Percentiles rank a stretch among this genome's conserved stretches.
phyloP scores from a whole-genome alignment of 2,329 filamentous ascomycete genomes.

The Paraphoma chrysanthemicola region DNA sequence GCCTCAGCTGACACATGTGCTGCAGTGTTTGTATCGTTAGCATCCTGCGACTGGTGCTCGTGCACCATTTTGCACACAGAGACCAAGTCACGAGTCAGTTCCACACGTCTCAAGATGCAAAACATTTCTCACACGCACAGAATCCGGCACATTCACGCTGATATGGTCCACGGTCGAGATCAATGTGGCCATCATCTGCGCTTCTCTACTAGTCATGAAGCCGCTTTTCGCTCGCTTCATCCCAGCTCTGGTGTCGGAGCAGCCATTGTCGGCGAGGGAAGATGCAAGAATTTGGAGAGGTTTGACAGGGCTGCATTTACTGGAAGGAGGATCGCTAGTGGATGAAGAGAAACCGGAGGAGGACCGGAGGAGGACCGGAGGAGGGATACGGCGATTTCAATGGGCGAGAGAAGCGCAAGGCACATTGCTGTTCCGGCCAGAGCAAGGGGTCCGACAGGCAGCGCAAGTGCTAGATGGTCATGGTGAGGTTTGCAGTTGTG shows the following conservation, averaged over 20 bases:
- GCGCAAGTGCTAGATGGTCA: neutral
- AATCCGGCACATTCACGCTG: constrained; percentile 49
- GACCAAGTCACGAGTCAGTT: constrained; percentile 33
- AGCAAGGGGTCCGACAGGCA: neutral
- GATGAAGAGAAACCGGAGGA: constrained; percentile 13
- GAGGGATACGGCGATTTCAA: constrained; percentile 14
- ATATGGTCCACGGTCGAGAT: constrained; percentile 52
- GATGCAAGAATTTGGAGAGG: constrained; percentile 15
- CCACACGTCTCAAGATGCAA: neutral
- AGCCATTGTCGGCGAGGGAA: constrained; percentile 20
- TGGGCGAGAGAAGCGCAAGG: neutral
- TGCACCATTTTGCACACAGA: constrained; percentile 22
- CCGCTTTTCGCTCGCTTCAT: constrained; percentile 47
- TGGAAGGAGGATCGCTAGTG: constrained; percentile 2
- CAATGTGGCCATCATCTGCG: constrained; percentile 54
- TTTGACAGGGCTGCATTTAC: constrained; percentile 18
- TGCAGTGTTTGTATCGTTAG: constrained; percentile 38
- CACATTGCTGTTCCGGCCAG: neutral
- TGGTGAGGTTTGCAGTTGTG: neutral
- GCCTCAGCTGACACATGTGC: neutral
- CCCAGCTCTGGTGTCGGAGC: constrained; percentile 37
- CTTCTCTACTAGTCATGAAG: constrained; percentile 53
- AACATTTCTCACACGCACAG: constrained; percentile 14
- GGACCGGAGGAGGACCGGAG: constrained; percentile 2
- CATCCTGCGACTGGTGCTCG: constrained; percentile 36